Evolutionary conservation across 495 filamentous ascomycete genomes (phyloP).

Genomic region (Xylaria palmicola): DNA sequence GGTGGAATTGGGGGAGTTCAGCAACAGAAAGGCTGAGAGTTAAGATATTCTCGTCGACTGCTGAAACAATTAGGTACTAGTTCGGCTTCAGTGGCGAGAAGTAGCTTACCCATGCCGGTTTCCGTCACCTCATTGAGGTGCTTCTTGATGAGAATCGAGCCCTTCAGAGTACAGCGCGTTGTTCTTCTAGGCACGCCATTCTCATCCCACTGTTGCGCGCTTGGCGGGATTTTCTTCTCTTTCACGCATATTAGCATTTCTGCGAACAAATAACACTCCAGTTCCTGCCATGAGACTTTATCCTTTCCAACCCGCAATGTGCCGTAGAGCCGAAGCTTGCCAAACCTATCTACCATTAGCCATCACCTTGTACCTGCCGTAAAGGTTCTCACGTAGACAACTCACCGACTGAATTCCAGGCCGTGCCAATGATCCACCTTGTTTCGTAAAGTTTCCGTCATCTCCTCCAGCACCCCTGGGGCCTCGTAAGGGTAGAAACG

Average conservation of each 20-base stretch:
- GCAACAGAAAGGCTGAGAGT: slow-evolving; percentile 88
- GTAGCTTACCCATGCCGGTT: slow-evolving; percentile 41
- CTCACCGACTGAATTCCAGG: slow-evolving; percentile 85
- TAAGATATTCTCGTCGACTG: slow-evolving; percentile 74
- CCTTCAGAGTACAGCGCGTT: slow-evolving; percentile 85
- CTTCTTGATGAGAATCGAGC: slow-evolving; percentile 97
- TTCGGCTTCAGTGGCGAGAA: slow-evolving; percentile 18
- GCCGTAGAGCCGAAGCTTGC: slow-evolving; percentile 88
- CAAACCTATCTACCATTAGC: slow-evolving; percentile 61
- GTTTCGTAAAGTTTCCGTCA: slow-evolving; percentile 80
- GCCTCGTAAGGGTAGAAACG: slow-evolving; percentile 60
- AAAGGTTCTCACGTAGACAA: background rate
- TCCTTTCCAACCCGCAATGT: slow-evolving; percentile 95
- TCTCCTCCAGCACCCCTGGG: slow-evolving; percentile 71
- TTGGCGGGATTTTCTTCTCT: slow-evolving; percentile 71
- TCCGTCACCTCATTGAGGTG: slow-evolving; percentile 88
- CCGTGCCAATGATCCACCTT: slow-evolving; percentile 99
- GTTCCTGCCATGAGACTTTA: slow-evolving; percentile 94
- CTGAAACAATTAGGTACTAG: slow-evolving; percentile 31
- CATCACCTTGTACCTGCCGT: background rate
- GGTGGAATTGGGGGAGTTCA: slow-evolving; percentile 95
- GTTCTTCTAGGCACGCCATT: slow-evolving; percentile 58
- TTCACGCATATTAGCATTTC: slow-evolving; percentile 99
- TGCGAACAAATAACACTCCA: slow-evolving; percentile 95
- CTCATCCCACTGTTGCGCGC: slow-evolving; percentile 57